Evolutionary conservation across 768 basidiomycete genomes (phyloP), one percentile per base, ranked within the genome.

Genomic region (Boletus fagicola): DNA sequence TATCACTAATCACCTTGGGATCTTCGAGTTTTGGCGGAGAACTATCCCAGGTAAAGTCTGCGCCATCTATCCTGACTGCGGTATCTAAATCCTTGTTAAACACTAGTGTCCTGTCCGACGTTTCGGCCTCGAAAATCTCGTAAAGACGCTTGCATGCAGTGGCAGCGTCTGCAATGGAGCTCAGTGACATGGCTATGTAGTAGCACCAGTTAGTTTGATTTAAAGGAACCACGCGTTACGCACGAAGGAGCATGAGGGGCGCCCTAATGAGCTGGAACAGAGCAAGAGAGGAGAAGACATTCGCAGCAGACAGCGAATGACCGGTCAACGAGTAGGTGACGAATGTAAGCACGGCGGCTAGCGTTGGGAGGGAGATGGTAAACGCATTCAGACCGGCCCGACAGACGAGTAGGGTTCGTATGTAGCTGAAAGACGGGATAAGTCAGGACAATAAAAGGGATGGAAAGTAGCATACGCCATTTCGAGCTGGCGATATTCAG

Each of bases 1-100:
- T 51, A 24, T 53, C 51, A 13, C 20, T 39, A 15, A 49, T 53
- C 51, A 9, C 58, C 56, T 73, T 65, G 1, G 53, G 58, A 40
- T 64, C 75, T 30, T 74, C 78, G 0, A 64, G 64, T 42, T 83
- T 80, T 1, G 82, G 80, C 0, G 87, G 84, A 1, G 88, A 83
- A 5, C 84, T 80, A 64, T 97, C 94, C 95, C 95, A 98, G 1
- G 85, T 84, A 74, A 96, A 96, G 12, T 84, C 80, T 6, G 84
- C 93, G 53, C 80, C 77, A 48, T 82, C 76, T 45, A 92, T 81
- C 54, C 80, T 78, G 52, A 97, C 65, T 2, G 92, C 95, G 33
- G 75, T 71, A n/a, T 83, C 76, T 30, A 90, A 68, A 15, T 76
- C 66, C 1, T 71, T 70, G 63, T 94, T 85, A 16, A 84, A 73